phyloP scores from a whole-genome alignment of 148 eudicot species.

The Chenopodium quinoa region DNA sequence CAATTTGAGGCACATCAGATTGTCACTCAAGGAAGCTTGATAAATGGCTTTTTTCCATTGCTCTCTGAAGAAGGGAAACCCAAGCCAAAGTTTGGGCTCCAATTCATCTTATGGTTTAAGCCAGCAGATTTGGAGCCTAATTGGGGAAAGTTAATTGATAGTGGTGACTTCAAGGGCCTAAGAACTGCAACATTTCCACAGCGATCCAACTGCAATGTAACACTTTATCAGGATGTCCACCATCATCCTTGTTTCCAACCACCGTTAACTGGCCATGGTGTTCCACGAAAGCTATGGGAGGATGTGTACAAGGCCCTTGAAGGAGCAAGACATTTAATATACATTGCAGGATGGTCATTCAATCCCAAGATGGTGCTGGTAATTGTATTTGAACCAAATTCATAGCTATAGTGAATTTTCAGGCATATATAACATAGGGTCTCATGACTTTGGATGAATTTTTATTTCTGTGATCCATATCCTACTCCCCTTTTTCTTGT shows the following conservation, averaged over 20 bases:
- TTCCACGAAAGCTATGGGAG: slow-evolving; percentile 81
- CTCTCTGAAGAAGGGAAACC: slow-evolving; percentile 45
- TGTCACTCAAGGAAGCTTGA: slow-evolving; percentile 52
- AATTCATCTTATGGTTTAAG: slow-evolving; percentile 80
- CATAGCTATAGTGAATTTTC: not conserved
- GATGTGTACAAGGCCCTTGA: slow-evolving; percentile 83
- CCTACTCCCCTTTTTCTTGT: not conserved
- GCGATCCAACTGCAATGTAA: slow-evolving; percentile 59
- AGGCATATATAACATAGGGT: not conserved
- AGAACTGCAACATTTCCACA: slow-evolving; percentile 71
- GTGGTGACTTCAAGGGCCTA: slow-evolving; percentile 54
- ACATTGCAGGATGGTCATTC: slow-evolving; percentile 95
- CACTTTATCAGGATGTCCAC: slow-evolving; percentile 85
- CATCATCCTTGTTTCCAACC: slow-evolving; percentile 60
- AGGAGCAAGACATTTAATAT: slow-evolving; percentile 80
- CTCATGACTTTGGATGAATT: not conserved
- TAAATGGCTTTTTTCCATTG: slow-evolving; percentile 72
- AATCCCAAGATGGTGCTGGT: slow-evolving; percentile 82
- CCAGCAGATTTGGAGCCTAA: slow-evolving; percentile 67
- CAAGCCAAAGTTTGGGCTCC: slow-evolving; percentile 44
- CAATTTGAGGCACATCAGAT: slow-evolving; percentile 55
- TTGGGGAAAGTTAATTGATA: slow-evolving; percentile 54
- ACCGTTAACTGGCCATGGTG: slow-evolving; percentile 32
- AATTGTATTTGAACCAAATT: slow-evolving; percentile 16
- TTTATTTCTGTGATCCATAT: not conserved